A percentile compares a stretch with the other conserved stretches of the same genome.
Conservation (phyloP, 2,329 filamentous ascomycete genomes). For the Beauveria caledonica region DNA sequence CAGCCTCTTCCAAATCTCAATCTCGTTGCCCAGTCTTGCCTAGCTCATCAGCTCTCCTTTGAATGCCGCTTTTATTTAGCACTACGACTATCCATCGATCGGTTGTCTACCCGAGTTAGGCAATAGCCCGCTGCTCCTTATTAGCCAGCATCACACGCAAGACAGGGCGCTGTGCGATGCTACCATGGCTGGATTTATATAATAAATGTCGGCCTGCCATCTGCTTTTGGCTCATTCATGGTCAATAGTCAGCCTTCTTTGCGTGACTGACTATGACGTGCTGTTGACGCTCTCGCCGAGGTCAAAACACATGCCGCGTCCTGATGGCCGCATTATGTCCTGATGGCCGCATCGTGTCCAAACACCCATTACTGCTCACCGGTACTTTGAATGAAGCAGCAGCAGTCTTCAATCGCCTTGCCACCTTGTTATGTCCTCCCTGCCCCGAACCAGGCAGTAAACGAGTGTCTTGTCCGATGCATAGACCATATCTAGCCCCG, state of each 20-base stretch:
- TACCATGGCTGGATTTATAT: not conserved
- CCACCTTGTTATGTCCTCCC: not conserved
- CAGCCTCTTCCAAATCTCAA: not conserved
- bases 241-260: not conserved
- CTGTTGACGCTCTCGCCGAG: not conserved
- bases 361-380: not conserved
- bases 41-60: not conserved
- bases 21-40: not conserved
- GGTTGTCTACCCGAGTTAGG: not conserved
- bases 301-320: not conserved
- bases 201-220: not conserved
- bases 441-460: not conserved
- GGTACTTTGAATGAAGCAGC: not conserved
- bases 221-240: not conserved
- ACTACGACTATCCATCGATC: conserved; percentile 2
- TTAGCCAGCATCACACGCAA: not conserved
- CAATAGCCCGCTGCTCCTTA: not conserved
- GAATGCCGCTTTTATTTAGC: not conserved
- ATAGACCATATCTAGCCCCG: not conserved
- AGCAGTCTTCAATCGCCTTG: not conserved
- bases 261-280: not conserved
- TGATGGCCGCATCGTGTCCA: not conserved
- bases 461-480: not conserved
- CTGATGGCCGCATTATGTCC: not conserved
- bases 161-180: not conserved